phyloP scores from a whole-genome alignment of 805 yeast genomes.

The Tetrapisispora phaffii region DNA sequence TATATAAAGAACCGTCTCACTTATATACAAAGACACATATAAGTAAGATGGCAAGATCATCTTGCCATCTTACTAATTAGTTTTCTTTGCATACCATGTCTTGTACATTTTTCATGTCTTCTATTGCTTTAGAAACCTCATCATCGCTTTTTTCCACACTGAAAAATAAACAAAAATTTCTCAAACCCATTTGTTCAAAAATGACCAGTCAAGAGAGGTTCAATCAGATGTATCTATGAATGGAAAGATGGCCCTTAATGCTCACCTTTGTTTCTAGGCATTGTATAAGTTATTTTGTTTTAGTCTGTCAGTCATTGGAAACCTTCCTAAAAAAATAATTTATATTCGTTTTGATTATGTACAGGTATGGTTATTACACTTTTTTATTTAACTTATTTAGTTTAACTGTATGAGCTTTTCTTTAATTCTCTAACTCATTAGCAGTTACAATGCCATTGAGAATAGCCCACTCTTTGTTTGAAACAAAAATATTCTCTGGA shows the following conservation, averaged over 20 bases:
- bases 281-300: too few relatives aligned
- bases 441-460: conserved; percentile 60
- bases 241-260: too few relatives aligned
- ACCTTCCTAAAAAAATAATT: too few relatives aligned
- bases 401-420: neutral
- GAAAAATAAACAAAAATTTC: neutral
- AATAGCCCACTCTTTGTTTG: conserved; percentile 69
- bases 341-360: neutral
- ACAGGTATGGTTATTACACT: neutral
- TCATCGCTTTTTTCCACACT: neutral
- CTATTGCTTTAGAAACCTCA: neutral
- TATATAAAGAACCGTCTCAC: too few relatives aligned
- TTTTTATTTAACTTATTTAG: too few relatives aligned
- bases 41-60: neutral
- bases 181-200: too few relatives aligned
- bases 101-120: neutral
- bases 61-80: neutral
- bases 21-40: too few relatives aligned
- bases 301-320: too few relatives aligned
- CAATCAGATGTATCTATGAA: neutral
- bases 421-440: conserved; percentile 13
- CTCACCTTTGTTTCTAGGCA: too few relatives aligned
- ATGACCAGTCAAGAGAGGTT: too few relatives aligned
- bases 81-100: too few relatives aligned
- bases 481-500: conserved; percentile 72